Evolutionary conservation across 2,329 filamentous ascomycete species (phyloP), one percentile per base, ranked within the genome.

Genomic region (Aspergillus brasiliensis): DNA sequence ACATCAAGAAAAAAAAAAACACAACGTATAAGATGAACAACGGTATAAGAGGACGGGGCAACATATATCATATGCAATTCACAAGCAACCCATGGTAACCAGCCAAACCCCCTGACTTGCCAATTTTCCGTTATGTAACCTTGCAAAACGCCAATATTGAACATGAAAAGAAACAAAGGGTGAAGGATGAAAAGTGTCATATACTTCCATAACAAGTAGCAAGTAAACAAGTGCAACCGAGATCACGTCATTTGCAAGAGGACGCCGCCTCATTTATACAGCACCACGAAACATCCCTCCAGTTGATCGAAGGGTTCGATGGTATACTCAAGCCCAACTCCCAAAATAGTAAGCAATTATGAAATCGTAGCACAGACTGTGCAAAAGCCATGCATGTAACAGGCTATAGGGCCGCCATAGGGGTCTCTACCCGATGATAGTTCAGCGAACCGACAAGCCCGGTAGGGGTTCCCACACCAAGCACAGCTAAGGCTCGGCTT

Each of bases 71-170:
- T 57, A 65, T 65, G 62, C 65, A 64, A 69, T 64, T 64, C 62
- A 51, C 57, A 59, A 63, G 56, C 47, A 62, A 66, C 60, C 62
- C 56, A 56, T 65, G 52, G 47, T 40, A 63, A 59, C 61, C 60
- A 63, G 61, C 51, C 51, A 59, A 47, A 57, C 56, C 60, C 52
- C 48, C 61, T 59, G 57, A 59, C 61, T 52, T 65, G 62, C 61
- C 62, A 60, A 69, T 57, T 57, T 49, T 56, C 61, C 60, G 51
- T 63, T 42, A 62, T 66, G 56, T 60, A 63, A 66, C 62, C 64
- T 58, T 62, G 57, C 51, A 58, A 67, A 68, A 69, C 65, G 67
- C 67, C 65, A 58, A 63, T 65, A 56, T 63, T 61, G 55, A 66
- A 63, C 58, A 65, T 62, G 60, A 63, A 58, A 59, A 54, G 38